These are phyloP conservation scores for Globisporangium barbulae DNA, from an alignment of 352 stramenopile genomes.

Conservation along the genomic window DNA sequence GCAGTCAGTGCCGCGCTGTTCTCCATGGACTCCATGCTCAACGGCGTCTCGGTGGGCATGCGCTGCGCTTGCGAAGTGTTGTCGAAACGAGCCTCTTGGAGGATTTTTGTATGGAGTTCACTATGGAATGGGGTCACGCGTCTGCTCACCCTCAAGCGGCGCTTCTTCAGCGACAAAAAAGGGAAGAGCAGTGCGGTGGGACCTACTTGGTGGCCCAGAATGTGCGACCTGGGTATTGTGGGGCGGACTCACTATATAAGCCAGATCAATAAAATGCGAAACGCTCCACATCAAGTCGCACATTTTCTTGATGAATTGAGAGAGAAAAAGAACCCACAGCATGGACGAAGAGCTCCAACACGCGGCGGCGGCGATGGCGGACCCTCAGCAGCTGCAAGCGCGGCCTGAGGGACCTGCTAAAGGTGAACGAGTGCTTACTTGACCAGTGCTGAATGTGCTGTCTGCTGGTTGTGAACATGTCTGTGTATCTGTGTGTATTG, in stretches of 20 bases:
- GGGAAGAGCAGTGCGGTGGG: background rate
- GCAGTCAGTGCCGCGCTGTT: conserved; percentile 18
- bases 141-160: conserved; percentile 17
- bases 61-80: background rate
- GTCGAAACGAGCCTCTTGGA: background rate
- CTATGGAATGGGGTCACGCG: conserved; percentile 8
- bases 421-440: conserved; percentile 1
- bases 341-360: conserved; percentile 6
- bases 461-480: background rate
- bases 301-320: background rate
- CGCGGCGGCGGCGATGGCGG: background rate
- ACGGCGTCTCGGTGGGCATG: background rate
- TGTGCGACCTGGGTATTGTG: background rate
- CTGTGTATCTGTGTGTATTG: background rate
- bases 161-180: conserved; percentile 13
- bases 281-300: background rate
- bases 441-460: background rate
- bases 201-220: conserved; percentile 2
- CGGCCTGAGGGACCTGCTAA: conserved; percentile 20
- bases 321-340: conserved; percentile 10
- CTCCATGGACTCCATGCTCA: conserved; percentile 26
- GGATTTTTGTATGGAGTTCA: conserved; percentile 6
- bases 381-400: background rate
- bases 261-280: background rate
- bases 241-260: background rate